These are phyloP conservation scores for Boletus rex-veris DNA, from an alignment of 768 basidiomycete genomes.

Conservation along the genomic window DNA sequence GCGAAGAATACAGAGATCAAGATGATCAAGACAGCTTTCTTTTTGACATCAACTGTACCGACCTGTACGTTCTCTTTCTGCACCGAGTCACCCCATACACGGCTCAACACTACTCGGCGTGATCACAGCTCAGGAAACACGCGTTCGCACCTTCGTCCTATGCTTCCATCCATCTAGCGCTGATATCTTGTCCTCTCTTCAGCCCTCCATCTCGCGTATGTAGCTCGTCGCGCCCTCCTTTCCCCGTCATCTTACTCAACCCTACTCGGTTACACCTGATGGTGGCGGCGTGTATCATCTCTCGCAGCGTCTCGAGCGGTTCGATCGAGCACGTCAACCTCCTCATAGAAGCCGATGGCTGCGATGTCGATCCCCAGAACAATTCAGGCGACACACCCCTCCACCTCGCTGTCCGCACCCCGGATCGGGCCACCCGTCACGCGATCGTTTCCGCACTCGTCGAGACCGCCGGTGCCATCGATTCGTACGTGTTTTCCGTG, in stretches of 20 bases:
- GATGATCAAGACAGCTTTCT: constrained; percentile 15
- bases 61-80: constrained; percentile 21
- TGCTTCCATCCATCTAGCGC: constrained; percentile 1
- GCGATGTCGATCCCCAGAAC: constrained; percentile 29
- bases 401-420: constrained; percentile 25
- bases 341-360: constrained; percentile 25
- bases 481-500: constrained; percentile 17
- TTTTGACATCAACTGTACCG: constrained; percentile 32
- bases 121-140: constrained; percentile 27
- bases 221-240: not conserved
- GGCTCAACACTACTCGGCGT: not conserved
- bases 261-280: not conserved
- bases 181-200: constrained; percentile 7
- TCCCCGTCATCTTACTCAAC: not conserved
- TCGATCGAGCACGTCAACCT: constrained; percentile 19
- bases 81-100: not conserved
- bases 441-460: constrained; percentile 24
- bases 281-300: not conserved
- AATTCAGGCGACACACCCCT: constrained; percentile 26
- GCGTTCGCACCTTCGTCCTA: constrained; percentile 19
- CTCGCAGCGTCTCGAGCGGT: constrained; percentile 14
- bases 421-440: constrained; percentile 9
- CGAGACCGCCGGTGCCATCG: constrained; percentile 19
- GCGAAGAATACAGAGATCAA: constrained; percentile 20
- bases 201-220: constrained; percentile 34